Evolutionary conservation across 1,284 basidiomycete genomes (phyloP), one percentile per base, ranked within the genome.

Genomic region (Cystobasidiaceae sp.): DNA sequence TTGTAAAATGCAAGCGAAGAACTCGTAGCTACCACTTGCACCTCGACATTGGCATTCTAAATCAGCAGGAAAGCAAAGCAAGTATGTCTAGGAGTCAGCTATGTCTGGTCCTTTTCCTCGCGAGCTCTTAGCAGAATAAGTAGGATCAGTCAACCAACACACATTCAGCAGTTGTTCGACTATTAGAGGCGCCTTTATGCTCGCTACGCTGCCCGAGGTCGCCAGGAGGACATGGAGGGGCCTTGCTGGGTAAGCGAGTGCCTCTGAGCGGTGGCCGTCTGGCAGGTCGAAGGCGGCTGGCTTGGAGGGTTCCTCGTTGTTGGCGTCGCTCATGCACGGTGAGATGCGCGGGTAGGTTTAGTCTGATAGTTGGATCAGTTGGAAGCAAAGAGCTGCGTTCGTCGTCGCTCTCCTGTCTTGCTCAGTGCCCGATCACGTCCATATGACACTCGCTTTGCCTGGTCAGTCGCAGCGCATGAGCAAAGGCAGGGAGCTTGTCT

Each of bases 181-280:
- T 58, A 98, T 97, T 39, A 94, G 80, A 0, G 93, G 92, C 0
- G 88, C 85, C 75, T 97, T 97, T 73, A 98, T 84, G 57, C 90
- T 90, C 0, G 94, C 94, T 0, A 98, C 94, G 71, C 90, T 94
- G 11, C 94, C 93, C 0, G 91, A 90, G 0, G 88, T 85, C 55
- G 94, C 86, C 43, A 98, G 79, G 5, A 97, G 79, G 39, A 97
- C 83, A 74, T 97, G 80, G 46, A 79, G 51, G 19, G 49, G 55
- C 43, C 72, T 69, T 32, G 50, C 11, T 1, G 72, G 72, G 57
- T 70, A 73, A 21, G 46, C 30, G 30, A 63, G 19, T 7, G 70
- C 67, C 46, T 68, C 50, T 8, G 52, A 64, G 8, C 34, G 41
- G 34, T 37, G 19, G 23, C 61, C 61, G 41, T 49, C 32, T 37